Evolutionary conservation across 192 early-diverging fungal species (phyloP).

Genomic region (Backusella circina): DNA sequence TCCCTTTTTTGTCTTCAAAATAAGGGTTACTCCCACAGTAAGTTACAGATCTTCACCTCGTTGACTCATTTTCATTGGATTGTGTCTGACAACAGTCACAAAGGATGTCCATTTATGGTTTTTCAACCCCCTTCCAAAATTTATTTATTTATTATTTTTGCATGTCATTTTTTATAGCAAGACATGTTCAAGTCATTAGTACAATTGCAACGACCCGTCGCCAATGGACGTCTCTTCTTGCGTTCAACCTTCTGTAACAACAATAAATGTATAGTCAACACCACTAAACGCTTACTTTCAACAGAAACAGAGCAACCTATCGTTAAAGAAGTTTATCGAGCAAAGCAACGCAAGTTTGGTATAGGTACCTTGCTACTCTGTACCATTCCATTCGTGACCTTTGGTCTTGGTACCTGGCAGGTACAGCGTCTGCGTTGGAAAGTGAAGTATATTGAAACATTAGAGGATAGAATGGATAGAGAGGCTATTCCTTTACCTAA

Average conservation of each 20-base stretch:
- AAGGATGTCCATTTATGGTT: too few relatives aligned
- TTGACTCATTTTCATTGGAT: too few relatives aligned
- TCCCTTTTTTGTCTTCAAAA: too few relatives aligned
- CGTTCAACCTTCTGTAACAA: not conserved
- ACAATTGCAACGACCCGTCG: not conserved
- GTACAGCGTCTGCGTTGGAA: slow-evolving; percentile 88
- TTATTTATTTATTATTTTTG: not conserved
- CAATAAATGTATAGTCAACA: not conserved
- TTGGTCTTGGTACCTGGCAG: slow-evolving; percentile 86
- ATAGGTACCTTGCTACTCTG: slow-evolving; percentile 33
- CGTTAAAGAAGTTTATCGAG: slow-evolving; percentile 11
- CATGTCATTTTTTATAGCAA: not conserved
- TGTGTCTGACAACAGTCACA: too few relatives aligned
- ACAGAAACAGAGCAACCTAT: not conserved
- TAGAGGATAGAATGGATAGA: slow-evolving; percentile 56
- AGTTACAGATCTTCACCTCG: too few relatives aligned
- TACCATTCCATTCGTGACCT: slow-evolving; percentile 53
- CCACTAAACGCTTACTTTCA: not conserved
- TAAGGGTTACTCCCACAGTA: too few relatives aligned
- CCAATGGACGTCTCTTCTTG: not conserved
- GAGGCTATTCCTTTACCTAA: slow-evolving; percentile 67
- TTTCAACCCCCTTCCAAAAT: not conserved
- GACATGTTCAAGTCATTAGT: not conserved
- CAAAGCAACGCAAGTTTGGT: slow-evolving; percentile 18
- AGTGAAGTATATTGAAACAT: slow-evolving; percentile 70